These are phyloP conservation scores for Sporothrix humicola DNA, from an alignment of 2,329 filamentous ascomycete species.

Conservation along the genomic window DNA sequence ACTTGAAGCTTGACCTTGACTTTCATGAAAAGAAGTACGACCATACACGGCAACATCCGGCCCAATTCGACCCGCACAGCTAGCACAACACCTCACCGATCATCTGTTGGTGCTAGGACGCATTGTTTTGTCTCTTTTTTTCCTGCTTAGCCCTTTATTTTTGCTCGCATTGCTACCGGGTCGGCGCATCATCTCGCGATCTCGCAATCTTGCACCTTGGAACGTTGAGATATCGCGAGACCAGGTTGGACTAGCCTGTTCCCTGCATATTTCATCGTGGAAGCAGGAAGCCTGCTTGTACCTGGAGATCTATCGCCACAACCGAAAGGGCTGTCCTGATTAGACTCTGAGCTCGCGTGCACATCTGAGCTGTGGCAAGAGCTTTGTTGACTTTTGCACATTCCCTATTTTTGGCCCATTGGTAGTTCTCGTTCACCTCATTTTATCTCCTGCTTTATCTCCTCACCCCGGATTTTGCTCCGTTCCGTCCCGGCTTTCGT, in stretches of 20 bases:
- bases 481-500: conserved; percentile 6
- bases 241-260: conserved; percentile 7
- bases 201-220: neutral
- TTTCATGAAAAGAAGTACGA: neutral
- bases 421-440: neutral
- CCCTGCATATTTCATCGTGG: neutral
- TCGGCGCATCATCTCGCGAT: neutral
- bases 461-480: neutral
- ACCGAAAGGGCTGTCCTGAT: conserved; percentile 5
- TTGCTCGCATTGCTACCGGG: neutral
- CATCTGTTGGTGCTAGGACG: conserved; percentile 2
- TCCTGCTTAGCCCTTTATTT: no score
- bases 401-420: neutral
- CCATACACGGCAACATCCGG: neutral
- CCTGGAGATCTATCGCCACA: neutral
- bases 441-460: neutral
- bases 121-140: conserved; percentile 10
- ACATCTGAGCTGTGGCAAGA: neutral
- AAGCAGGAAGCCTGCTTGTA: neutral
- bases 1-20: neutral
- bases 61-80: neutral
- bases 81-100: conserved; percentile 8
- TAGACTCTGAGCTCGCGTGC: neutral
- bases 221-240: conserved; percentile 7
- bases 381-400: neutral